Evolutionary conservation across 257 asterid species (phyloP), one percentile per base, ranked within the genome.

Genomic region (Linaria vulgaris): DNA sequence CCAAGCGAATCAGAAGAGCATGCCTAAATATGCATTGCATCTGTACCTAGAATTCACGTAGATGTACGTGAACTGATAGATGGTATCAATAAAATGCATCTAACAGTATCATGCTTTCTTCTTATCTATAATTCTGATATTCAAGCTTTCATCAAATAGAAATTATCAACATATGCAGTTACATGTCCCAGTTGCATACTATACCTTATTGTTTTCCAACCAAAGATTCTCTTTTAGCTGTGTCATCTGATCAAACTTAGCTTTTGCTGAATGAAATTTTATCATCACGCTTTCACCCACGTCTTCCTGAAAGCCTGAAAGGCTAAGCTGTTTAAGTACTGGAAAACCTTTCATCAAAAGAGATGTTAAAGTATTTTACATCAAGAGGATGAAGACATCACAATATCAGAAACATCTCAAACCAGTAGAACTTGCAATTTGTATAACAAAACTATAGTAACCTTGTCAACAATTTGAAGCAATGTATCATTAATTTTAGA

Each of bases 141-240:
- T 37, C 59, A 50, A 52, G 69, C 34, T 46, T 68, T 47, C 43
- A 56, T n/a, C n/a, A 14, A 47, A 39, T n/a, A 46, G 41, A 45
- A 45, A 52, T 48, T 57, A 23, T 34, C 52, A 55, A 20, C 47
- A 14, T 64, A 57, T 53, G 62, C 55, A 64, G 59, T 59, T 19
- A 24, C 56, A 51, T 17, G 16, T 47, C 60, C 71, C 59, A 65
- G 61, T 70, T 66, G 72, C 54, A 62, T 70, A 73, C 19, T 75
- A 60, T 37, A 90, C 97, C 97, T 85, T 69, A 58, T 48, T 45
- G 59, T 80, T 80, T 79, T 83, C 82, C 72, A 65, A 53, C 59
- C 75, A 72, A 73, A 82, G 75, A 66, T 79, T 63, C 19, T 69
- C 59, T 74, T 78, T 85, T 65, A 61, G 72, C 71, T 78, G 82